Evolutionary conservation across 345 rosid species (phyloP), one percentile per base, ranked within the genome.

Genomic region (Streptanthus diversifolius): DNA sequence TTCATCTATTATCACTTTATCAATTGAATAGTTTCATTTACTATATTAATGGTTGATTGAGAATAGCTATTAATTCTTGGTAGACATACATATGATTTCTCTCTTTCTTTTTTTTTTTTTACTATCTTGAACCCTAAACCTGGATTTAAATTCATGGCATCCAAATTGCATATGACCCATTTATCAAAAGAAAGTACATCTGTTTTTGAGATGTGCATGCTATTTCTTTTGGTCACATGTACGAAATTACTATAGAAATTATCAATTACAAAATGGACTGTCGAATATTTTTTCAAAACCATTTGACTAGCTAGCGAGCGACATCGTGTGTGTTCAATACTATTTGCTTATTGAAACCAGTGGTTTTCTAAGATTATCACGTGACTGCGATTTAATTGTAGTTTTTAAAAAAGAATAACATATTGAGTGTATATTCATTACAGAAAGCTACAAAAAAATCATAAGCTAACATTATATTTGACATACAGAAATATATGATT

Each of bases 221-320:
- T 37, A 8, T 15, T 22, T 22, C 19, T 4, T 25, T 22, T 8
- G 1, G 11, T 59, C 41, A 48, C 24, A 48, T 39, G 12, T 19
- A 62, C 11, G 54, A 71, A 51, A 21, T 51, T 51, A 52, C 45
- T 53, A 30, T 29, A 41, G 39, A 63, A 53, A 53, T 13, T 22
- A 41, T 43, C 14, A 53, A 63, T 22, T 65, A 45, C 49, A 55
- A 73, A 55, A 54, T 55, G 71, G 49, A 55, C 48, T 24, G 5
- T 21, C 70, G 58, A 73, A 65, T 45, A 55, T 55, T 45, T 71
- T 47, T 65, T 11, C 66, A 45, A 64, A 45, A 45, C 19, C 77
- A 47, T 43, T 73, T 55, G 66, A 57, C 66, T 36, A 54, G 49
- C 66, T 36, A 54, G 49, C 21, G 15, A 18, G 43, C 41, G 22